These are phyloP conservation scores for Trichoderma semiorbis DNA, from an alignment of 2,329 filamentous ascomycete genomes.

Conservation along the genomic window DNA sequence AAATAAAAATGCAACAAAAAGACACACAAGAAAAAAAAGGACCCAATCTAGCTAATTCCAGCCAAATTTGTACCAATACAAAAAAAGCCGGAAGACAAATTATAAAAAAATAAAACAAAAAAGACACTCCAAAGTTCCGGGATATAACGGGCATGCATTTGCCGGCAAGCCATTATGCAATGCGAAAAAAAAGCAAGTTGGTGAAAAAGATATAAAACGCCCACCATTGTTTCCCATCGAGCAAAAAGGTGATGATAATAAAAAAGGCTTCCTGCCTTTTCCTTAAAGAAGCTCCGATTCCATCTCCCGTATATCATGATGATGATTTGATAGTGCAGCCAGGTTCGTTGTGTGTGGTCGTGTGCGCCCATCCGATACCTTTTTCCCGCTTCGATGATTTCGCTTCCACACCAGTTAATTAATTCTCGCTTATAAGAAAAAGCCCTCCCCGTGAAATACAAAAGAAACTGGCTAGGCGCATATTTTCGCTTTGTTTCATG, in stretches of 20 bases:
- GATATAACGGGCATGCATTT: slow-evolving; percentile 1
- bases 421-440: not conserved
- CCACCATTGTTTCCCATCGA: not conserved
- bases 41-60: not conserved
- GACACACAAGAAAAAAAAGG: not conserved
- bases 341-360: not conserved
- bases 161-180: not conserved
- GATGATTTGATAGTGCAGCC: not conserved
- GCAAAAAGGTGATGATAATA: not conserved
- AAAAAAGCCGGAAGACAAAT: not conserved
- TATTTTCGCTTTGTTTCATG: not conserved
- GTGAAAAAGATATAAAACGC: slow-evolving; percentile 1
- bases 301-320: not conserved
- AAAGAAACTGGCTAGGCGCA: not conserved
- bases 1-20: not conserved
- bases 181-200: not conserved
- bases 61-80: not conserved
- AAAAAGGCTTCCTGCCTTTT: not conserved
- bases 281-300: not conserved
- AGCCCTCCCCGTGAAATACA: not conserved
- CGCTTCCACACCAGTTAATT: not conserved
- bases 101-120: not conserved
- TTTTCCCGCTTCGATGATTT: not conserved
- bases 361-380: not conserved
- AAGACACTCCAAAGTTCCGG: not conserved